These are phyloP conservation scores for Nepenthes alata DNA, from an alignment of 179 eudicot species.

Conservation along the genomic window DNA sequence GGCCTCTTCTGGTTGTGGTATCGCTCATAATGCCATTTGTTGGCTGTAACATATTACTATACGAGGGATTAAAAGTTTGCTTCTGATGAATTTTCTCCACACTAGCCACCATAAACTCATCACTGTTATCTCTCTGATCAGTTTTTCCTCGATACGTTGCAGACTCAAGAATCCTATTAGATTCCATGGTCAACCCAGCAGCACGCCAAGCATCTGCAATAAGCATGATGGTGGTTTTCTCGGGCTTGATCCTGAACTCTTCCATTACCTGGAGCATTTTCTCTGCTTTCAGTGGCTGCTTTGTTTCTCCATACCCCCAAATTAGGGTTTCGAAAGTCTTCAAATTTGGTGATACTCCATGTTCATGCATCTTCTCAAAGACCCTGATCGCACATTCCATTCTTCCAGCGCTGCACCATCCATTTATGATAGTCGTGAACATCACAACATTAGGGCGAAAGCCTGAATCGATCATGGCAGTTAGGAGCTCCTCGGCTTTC, in stretches of 20 bases:
- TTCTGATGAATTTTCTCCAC: conserved; percentile 21
- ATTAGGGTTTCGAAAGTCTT: conserved; percentile 68
- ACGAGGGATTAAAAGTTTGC: conserved; percentile 10
- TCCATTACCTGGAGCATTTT: conserved; percentile 50
- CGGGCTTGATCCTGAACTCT: conserved; percentile 33
- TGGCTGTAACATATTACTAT: conserved; percentile 15
- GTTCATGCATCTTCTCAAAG: conserved; percentile 35
- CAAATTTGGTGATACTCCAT: conserved; percentile 44
- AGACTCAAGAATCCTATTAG: conserved; percentile 12
- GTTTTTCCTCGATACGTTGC: conserved; percentile 5
- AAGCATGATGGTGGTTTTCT: conserved; percentile 36
- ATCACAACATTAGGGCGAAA: conserved; percentile 51
- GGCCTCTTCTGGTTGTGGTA: conserved; percentile 19
- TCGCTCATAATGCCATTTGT: conserved; percentile 22
- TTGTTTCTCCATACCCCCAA: conserved; percentile 57
- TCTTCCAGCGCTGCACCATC: conserved; percentile 54
- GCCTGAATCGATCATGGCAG: conserved; percentile 29
- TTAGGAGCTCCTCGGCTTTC: conserved; percentile 54
- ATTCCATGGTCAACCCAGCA: conserved; percentile 30
- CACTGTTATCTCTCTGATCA: conserved; percentile 6
- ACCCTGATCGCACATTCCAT: conserved; percentile 52
- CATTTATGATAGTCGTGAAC: conserved; percentile 62
- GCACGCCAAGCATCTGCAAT: conserved; percentile 49
- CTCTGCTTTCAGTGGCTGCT: conserved; percentile 62
- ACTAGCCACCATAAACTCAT: conserved; percentile 18